A percentile compares a stretch with the other conserved stretches of the same genome.
phyloP scores from a whole-genome alignment of 139 green algal species.

The Micractinium sp. region DNA sequence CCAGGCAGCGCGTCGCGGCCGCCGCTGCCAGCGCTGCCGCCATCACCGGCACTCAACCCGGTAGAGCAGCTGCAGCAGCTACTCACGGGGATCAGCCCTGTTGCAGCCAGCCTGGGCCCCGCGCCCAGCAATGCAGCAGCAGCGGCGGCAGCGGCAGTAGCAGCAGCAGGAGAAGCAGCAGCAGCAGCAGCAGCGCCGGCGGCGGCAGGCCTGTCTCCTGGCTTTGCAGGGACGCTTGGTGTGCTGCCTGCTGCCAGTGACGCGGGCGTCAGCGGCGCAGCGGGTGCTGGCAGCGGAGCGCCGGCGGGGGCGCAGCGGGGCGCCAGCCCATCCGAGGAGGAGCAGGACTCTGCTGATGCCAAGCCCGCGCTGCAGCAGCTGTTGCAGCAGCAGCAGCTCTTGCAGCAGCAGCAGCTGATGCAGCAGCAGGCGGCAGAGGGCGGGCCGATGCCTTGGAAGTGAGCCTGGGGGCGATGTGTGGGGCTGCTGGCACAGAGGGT shows the following conservation, averaged over 20 bases:
- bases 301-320: background rate
- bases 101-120: background rate
- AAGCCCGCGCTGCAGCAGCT: background rate
- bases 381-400: conserved; percentile 3
- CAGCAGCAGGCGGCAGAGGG: conserved; percentile 12
- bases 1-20: too few relatives aligned
- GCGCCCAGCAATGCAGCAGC: background rate
- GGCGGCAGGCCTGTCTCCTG: background rate
- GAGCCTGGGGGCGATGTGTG: background rate
- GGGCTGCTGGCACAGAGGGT: background rate
- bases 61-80: background rate
- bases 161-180: background rate
- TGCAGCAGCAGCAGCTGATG: background rate
- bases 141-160: background rate
- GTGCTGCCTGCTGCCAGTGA: background rate
- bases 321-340: background rate
- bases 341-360: background rate
- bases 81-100: background rate
- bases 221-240: background rate
- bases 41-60: background rate
- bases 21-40: too few relatives aligned
- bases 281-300: background rate
- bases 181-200: background rate
- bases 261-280: background rate
- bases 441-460: conserved; percentile 13